These are phyloP conservation scores for Reticulascus tulasneorum DNA, from an alignment of 2,329 filamentous ascomycete genomes.

Conservation along the genomic window DNA sequence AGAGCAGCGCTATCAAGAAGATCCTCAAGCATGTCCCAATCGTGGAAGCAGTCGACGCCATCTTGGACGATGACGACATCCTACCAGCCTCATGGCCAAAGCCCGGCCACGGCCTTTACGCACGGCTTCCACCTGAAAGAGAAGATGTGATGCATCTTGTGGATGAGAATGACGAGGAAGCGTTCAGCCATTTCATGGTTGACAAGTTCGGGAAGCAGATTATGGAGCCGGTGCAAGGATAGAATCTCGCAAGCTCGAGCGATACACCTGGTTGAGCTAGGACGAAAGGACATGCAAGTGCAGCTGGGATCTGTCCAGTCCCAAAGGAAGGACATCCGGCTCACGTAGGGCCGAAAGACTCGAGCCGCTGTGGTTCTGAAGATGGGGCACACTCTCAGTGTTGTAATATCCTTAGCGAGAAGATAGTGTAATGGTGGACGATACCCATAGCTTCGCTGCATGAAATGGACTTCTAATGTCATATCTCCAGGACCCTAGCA, in stretches of 20 bases:
- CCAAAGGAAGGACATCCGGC: no score
- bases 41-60: conserved; percentile 14
- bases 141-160: conserved; percentile 31
- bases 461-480: no score
- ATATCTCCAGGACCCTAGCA: no score
- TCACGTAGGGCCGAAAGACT: no score
- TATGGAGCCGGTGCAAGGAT: conserved; percentile 19
- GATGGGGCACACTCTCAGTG: no score
- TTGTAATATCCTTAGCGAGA: no score
- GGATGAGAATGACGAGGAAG: conserved; percentile 37
- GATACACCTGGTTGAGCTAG: no score
- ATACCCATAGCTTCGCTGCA: no score
- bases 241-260: background rate
- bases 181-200: conserved; percentile 40
- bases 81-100: conserved; percentile 37
- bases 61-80: conserved; percentile 25
- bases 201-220: conserved; percentile 33
- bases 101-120: conserved; percentile 35
- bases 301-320: no score
- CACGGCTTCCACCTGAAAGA: conserved; percentile 30
- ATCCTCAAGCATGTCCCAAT: conserved; percentile 24
- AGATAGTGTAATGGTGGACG: no score
- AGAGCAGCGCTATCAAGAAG: conserved; percentile 27
- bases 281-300: no score
- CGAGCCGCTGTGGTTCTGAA: no score